A percentile compares a stretch with the other conserved stretches of the same genome.
phyloP scores from a whole-genome alignment of 192 early-diverging fungal genomes.

The Phycomyces blakesleeanus region DNA sequence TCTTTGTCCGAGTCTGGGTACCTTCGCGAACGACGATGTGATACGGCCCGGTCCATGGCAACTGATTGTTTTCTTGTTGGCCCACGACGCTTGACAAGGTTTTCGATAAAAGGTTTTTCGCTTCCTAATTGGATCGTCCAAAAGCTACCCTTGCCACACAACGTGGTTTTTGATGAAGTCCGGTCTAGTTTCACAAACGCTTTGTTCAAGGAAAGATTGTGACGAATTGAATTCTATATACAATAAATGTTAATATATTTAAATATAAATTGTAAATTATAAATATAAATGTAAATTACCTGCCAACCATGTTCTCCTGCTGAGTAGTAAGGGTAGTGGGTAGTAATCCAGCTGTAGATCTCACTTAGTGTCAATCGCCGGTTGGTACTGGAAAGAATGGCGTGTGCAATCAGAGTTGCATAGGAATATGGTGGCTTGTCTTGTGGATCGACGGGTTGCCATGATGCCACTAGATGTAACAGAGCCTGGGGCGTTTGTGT shows the following conservation, averaged over 20 bases:
- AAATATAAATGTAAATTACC: constrained; percentile 39
- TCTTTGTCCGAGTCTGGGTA: constrained; percentile 1
- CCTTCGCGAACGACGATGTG: not conserved
- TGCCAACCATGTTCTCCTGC: constrained; percentile 74
- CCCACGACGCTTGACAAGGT: constrained; percentile 18
- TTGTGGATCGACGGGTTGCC: constrained; percentile 30
- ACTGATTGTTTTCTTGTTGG: constrained; percentile 5
- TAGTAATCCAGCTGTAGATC: constrained; percentile 79
- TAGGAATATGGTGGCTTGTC: constrained; percentile 79
- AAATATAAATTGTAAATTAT: not conserved
- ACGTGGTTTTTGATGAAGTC: constrained; percentile 44
- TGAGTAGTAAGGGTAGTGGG: constrained; percentile 68
- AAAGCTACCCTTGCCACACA: constrained; percentile 60
- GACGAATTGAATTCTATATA: constrained; percentile 88
- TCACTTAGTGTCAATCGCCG: constrained; percentile 71
- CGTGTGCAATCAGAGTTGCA: constrained; percentile 77
- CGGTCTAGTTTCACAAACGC: constrained; percentile 75
- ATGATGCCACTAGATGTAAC: constrained; percentile 13
- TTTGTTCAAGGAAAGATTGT: constrained; percentile 83
- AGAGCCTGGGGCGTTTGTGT: not conserved
- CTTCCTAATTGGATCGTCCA: constrained; percentile 48
- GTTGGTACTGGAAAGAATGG: constrained; percentile 58
- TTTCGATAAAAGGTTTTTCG: constrained; percentile 30
- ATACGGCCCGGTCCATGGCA: not conserved
- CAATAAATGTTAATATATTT: constrained; percentile 21